Base-by-base conservation (phyloP, 257 asterid genomes). In the Thymus mandschuricus region DNA sequence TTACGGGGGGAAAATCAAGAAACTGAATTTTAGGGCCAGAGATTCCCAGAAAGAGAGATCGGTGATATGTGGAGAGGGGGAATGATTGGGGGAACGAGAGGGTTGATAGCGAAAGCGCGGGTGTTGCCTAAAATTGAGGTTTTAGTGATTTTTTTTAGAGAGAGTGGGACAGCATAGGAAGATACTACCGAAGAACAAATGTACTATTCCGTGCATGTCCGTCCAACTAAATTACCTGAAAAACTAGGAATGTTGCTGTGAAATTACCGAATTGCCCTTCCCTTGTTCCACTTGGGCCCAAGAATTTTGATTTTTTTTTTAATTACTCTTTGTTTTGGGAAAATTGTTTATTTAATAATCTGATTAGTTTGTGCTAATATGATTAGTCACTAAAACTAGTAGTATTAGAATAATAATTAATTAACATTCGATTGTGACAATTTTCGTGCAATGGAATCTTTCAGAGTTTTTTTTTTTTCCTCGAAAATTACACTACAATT, bases 141-240 rank as follows among this genome's bases (percentile, higher is more conserved):
- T 77, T 60, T 44, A 35, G 34, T 59, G 13, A 27, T 41, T 43
- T 10, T 34, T 8, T 0, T 3, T 31, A 49, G 76, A 70, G 71
- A 58, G 68, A 41, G 64, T 51, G 71, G 72, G 80, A 70, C 78
- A 68, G 61, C 35, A 50, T 6, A 1, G 11, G 38, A 62, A 40
- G 75, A 66, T 31, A 55, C 55, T 44, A 69, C 41, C 68, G 41
- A 75, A 68, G 72, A 72, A 81, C 72, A 78, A 76, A 76, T 61
- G 92, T 80, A 81, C 88, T 35, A 38, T 84, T 84, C 92, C 95
- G 92, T 87, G 90, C 92, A 83, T 80, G 86, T 81, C 79, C 80
- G 70, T 76, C 68, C 78, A 84, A 81, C 85, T 48, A 77, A 58
- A 72, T 81, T 79, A 87, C 84, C 87, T 35, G 82, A 71, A 72